A percentile compares a stretch with the other conserved stretches of the same genome.
Conservation (phyloP, 192 early-diverging fungal genomes). For the Entophlyctis luteolus region DNA sequence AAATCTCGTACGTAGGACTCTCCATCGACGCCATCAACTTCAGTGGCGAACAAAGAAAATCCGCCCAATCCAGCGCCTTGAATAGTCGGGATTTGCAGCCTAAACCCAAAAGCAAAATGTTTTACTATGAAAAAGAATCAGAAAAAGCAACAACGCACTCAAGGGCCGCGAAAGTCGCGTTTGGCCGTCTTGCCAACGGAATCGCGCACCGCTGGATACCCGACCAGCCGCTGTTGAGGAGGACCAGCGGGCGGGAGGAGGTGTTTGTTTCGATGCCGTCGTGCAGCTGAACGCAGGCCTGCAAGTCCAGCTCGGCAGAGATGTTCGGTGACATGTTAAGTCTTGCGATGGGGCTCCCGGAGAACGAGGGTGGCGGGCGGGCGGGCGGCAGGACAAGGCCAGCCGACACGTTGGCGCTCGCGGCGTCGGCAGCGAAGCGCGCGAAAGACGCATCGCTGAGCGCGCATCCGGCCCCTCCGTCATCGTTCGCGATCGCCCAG, state of each 20-base stretch:
- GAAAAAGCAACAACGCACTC: no score
- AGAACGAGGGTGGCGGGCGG: no score
- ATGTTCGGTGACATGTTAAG: no score
- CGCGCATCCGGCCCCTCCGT: conserved; percentile 6
- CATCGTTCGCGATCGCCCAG: conserved; percentile 16
- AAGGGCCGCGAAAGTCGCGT: conserved; percentile 2
- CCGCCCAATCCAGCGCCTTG: conserved; percentile 4
- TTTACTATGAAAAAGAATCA: no score
- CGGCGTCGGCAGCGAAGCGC: no score
- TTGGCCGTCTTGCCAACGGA: not conserved
- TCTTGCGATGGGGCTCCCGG: no score
- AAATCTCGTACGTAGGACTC: conserved; percentile 7
- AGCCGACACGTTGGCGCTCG: no score
- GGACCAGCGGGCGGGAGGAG: not conserved
- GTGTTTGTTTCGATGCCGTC: not conserved
- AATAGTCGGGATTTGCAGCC: conserved; percentile 12
- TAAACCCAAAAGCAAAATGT: no score
- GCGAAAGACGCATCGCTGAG: no score
- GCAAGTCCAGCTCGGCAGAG: conserved; percentile 11
- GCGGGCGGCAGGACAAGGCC: no score
- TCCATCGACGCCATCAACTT: not conserved
- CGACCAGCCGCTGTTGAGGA: not conserved
- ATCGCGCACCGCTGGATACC: conserved; percentile 12
- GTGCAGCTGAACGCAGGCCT: not conserved
- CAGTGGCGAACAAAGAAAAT: not conserved